Evolutionary conservation across 768 basidiomycete species (phyloP).

Genomic region (Collybiopsis luxurians): DNA sequence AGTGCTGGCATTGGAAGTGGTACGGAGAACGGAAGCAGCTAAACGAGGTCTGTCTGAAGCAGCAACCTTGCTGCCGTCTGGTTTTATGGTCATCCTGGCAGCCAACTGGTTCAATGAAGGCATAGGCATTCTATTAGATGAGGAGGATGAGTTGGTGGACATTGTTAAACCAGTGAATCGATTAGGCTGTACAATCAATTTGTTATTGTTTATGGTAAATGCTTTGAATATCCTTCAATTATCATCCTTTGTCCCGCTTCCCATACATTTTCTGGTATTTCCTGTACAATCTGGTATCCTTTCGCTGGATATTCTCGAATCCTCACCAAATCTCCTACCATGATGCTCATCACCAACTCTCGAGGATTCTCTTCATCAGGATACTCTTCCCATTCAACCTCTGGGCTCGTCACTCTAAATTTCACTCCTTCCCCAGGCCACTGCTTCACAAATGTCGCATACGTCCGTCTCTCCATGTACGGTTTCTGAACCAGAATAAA

Average conservation of each 20-base stretch:
- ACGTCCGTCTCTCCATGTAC: slow-evolving; percentile 18
- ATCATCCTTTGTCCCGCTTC: slow-evolving; percentile 12
- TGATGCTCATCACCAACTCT: slow-evolving; percentile 12
- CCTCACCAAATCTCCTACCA: slow-evolving; percentile 17
- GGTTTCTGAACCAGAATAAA: slow-evolving; percentile 18
- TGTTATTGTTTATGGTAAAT: slow-evolving; percentile 7
- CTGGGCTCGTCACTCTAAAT: slow-evolving; percentile 15
- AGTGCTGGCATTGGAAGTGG: slow-evolving; percentile 53
- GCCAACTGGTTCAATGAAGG: slow-evolving; percentile 83
- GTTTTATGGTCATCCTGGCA: slow-evolving; percentile 62
- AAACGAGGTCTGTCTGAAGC: slow-evolving; percentile 50
- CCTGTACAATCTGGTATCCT: slow-evolving; percentile 15
- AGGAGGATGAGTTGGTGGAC: too few relatives aligned
- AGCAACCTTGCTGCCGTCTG: slow-evolving; percentile 23
- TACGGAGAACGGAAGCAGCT: slow-evolving; percentile 70
- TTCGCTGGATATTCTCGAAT: slow-evolving; percentile 15
- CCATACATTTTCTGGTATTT: slow-evolving; percentile 13
- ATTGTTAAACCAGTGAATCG: too few relatives aligned
- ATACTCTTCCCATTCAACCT: slow-evolving; percentile 13
- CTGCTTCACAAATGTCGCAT: slow-evolving; percentile 16
- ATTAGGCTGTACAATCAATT: too few relatives aligned
- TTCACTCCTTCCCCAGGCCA: slow-evolving; percentile 10
- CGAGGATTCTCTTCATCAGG: slow-evolving; percentile 12
- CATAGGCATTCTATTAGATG: slow-evolving; percentile 3
- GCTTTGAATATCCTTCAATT: slow-evolving; percentile 9